Evolutionary conservation across 768 basidiomycete genomes (phyloP), one percentile per base, ranked within the genome.

Genomic region (Boletus huronensis): DNA sequence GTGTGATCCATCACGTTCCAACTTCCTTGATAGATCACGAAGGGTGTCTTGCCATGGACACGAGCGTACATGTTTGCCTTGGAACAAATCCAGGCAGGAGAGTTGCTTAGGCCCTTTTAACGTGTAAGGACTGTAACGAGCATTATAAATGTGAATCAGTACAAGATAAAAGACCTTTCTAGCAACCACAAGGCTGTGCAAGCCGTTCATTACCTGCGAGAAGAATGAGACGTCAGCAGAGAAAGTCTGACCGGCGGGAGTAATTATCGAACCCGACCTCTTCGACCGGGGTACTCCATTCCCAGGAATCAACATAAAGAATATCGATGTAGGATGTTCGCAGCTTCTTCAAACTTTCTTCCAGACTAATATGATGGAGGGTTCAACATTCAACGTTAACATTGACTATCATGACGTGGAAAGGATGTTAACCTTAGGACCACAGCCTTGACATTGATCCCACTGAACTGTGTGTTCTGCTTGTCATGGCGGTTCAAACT

Each of bases 41-140:
- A 48, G 6, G 47, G 25, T 4, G 47, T 48, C 47, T 36, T 48
- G 47, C 47, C 34, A 36, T 36, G 34, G 21, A n/a, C 17, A 7
- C 47, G 47, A 17, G 47, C 47, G 8, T 48, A 48, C 47, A 48
- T 48, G 5, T 48, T 48, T 11, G 47, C 47, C 23, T 48, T 48
- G 34, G 47, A 35, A 35, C 47, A 48, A 35, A 48, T 32, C 46
- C 46, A 48, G 16, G 16, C 23, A 48, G 46, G 46, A 17, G 46
- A 34, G 16, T 48, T 25, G 34, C 46, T 48, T 10, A 48, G 17
- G 23, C 47, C 47, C 47, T 46, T 35, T 35, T 3, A 35, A 48
- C 10, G 11, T 25, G 47, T 48, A 6, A 48, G 47, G 10, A 35
- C 5, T 10, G 9, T 10, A 13, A 35, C 19, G 16, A n/a, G 32